Base-by-base conservation (phyloP, 2,329 filamentous ascomycete species). In the Fusarium sp. region DNA sequence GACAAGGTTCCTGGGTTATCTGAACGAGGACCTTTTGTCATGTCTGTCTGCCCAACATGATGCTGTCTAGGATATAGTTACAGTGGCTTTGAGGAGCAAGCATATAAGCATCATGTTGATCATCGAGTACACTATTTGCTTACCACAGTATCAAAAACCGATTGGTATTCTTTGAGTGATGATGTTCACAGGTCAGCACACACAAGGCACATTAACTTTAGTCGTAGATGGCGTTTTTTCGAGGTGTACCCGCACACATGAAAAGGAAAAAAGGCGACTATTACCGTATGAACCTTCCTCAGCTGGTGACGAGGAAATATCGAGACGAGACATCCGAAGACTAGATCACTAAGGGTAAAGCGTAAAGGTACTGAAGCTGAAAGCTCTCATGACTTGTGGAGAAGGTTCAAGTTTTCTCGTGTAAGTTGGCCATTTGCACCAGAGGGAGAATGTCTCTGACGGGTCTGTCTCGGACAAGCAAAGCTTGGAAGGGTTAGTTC, bases 361-460 rank as follows among this genome's bases (percentile, higher is more conserved):
- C 52, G 56, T 14, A n/a, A 58, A 44, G 22, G 22, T 42, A 22
- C 22, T 29, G 33, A 46, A 47, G 42, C 39, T 69, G 49, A 53
- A 53, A 53, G 35, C 49, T 53, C 49, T 53, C 18, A 53, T 63
- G 65, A 47, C 59, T 35, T 44, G 68, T 64, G 63, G 60, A 53
- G 42, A 58, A 47, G 22, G 29, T 52, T 18, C 39, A 31, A 31
- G 27, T 27, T 27, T 39, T 35, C 38, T n/a, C 52, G 46, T 58
- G 45, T 68, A 59, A 68, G 59, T 31, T 20, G 22, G 42, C 35
- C 44, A 27, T 17, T 27, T 38, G 33, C 49, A 52, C 33, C 31
- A 38, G 38, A 38, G 46, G n/a, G 62, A 74, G 66, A 71, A 76
- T 71, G 66, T 56, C 63, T 55, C 35, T 53, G 58, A 66, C 46